Percentiles rank a stretch among this genome's conserved stretches.
phyloP scores from a whole-genome alignment of 371 early-diverging fungal genomes.

The Homolaphlyctis polyrhiza region DNA sequence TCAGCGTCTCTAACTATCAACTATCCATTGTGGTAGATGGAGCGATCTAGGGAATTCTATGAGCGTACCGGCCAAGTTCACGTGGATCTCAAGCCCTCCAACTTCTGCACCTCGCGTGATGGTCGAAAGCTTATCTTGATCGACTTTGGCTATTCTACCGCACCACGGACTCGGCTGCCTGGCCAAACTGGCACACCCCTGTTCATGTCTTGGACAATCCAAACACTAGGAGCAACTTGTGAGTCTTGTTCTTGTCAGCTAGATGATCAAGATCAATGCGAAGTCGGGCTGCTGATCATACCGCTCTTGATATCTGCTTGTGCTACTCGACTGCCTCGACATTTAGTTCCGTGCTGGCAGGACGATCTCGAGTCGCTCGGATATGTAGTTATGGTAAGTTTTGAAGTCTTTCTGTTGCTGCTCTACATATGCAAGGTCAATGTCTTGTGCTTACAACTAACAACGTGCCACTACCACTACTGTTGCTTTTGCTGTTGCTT shows the following conservation, averaged over 20 bases:
- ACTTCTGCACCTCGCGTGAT: constrained; percentile 33
- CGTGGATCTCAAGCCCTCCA: constrained; percentile 47
- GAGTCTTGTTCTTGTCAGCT: too few relatives aligned
- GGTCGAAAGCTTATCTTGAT: constrained; percentile 32
- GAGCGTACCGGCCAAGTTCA: constrained; percentile 17
- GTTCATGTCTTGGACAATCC: constrained; percentile 23
- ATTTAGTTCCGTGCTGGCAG: constrained; percentile 87
- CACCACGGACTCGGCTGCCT: constrained; percentile 16
- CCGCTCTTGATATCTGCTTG: too few relatives aligned
- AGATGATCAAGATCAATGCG: too few relatives aligned
- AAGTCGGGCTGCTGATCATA: too few relatives aligned
- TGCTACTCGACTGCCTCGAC: not conserved
- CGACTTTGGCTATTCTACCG: constrained; percentile 42
- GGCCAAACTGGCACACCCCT: constrained; percentile 33
- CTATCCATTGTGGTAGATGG: constrained; percentile 6
- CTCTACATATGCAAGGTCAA: not conserved
- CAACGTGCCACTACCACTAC: too few relatives aligned
- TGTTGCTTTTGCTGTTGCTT: too few relatives aligned
- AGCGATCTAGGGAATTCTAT: constrained; percentile 10
- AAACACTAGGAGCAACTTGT: constrained; percentile 24
- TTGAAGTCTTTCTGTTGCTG: not conserved
- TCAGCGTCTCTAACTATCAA: not conserved
- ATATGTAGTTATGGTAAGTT: constrained; percentile 77
- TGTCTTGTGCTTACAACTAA: too few relatives aligned
- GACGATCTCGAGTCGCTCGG: constrained; percentile 97